Evolutionary conservation across 768 basidiomycete species (phyloP).

Genomic region (Russula virescens): DNA sequence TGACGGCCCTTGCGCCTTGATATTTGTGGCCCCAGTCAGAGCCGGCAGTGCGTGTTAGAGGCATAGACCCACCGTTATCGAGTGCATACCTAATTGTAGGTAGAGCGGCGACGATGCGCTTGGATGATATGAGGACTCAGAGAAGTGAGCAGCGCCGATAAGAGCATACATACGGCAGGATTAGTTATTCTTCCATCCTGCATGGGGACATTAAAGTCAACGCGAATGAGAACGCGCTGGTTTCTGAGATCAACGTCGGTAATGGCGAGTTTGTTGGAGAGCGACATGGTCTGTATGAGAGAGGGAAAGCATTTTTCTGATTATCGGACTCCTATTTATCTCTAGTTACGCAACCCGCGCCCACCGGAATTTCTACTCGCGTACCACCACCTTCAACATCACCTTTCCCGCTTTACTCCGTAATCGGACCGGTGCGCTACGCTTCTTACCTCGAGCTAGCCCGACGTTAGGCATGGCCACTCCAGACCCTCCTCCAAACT

Average conservation of each 20-base stretch:
- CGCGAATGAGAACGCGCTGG: conserved; percentile 89
- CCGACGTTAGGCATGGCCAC: conserved; percentile 22
- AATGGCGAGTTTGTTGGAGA: conserved; percentile 91
- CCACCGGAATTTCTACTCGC: conserved; percentile 1
- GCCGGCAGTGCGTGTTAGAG: neutral
- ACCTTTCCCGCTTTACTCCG: conserved; percentile 12
- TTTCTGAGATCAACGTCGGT: conserved; percentile 83
- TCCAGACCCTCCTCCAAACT: conserved; percentile 42
- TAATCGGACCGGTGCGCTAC: conserved; percentile 9
- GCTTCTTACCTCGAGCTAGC: conserved; percentile 2
- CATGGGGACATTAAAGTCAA: conserved; percentile 95
- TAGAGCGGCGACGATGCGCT: conserved; percentile 96
- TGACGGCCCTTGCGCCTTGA: conserved; percentile 71
- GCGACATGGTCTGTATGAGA: conserved; percentile 54
- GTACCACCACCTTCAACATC: neutral
- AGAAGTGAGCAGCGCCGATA: conserved; percentile 10
- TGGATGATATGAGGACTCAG: conserved; percentile 13
- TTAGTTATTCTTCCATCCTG: conserved; percentile 91
- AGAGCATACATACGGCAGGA: conserved; percentile 66
- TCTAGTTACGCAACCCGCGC: neutral
- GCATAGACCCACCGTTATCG: conserved; percentile 53
- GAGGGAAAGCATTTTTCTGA: neutral
- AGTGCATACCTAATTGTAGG: conserved; percentile 94
- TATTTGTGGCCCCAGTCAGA: conserved; percentile 17
- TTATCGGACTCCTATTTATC: conserved; percentile 14